Evolutionary conservation across 495 filamentous ascomycete genomes (phyloP).

Genomic region (Bombardia bombarda): DNA sequence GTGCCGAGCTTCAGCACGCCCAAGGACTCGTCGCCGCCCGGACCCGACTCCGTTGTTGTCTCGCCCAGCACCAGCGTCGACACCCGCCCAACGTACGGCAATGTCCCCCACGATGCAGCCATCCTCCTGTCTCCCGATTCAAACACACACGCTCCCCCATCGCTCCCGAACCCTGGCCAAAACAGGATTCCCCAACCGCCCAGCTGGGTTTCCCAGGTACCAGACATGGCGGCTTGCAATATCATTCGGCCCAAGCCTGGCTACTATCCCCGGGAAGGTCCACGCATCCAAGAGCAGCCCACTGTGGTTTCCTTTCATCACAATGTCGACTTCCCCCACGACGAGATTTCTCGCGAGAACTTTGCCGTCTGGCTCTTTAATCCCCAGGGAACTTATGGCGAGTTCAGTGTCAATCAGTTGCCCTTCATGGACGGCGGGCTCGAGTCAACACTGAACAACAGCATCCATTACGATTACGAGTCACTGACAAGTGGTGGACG

Average conservation of each 20-base stretch:
- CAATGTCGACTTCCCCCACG: constrained; percentile 25
- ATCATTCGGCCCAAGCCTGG: constrained; percentile 36
- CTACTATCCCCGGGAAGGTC: constrained; percentile 31
- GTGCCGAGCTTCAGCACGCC: constrained; percentile 62
- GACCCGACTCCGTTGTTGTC: constrained; percentile 12
- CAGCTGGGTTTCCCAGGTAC: constrained; percentile 27
- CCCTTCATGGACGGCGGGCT: constrained; percentile 43
- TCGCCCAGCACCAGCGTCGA: constrained; percentile 23
- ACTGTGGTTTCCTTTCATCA: constrained; percentile 28
- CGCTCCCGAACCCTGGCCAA: constrained; percentile 13
- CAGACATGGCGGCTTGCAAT: constrained; percentile 27
- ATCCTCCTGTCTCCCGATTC: constrained; percentile 37
- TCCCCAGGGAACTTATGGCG: constrained; percentile 30
- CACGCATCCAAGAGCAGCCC: constrained; percentile 25
- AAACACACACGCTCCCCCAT: constrained; percentile 18
- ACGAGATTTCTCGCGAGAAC: constrained; percentile 34
- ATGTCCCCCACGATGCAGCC: constrained; percentile 39
- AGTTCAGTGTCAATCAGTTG: constrained; percentile 32
- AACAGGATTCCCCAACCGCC: constrained; percentile 11
- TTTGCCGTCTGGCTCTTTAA: constrained; percentile 46
- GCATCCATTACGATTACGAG: constrained; percentile 44
- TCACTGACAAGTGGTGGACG: constrained; percentile 51
- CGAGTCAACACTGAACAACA: constrained; percentile 42
- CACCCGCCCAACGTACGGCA: constrained; percentile 27
- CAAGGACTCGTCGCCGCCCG: constrained; percentile 25